Evolutionary conservation across 306 rosid genomes (phyloP).

Genomic region (Sesbania bispinosa): DNA sequence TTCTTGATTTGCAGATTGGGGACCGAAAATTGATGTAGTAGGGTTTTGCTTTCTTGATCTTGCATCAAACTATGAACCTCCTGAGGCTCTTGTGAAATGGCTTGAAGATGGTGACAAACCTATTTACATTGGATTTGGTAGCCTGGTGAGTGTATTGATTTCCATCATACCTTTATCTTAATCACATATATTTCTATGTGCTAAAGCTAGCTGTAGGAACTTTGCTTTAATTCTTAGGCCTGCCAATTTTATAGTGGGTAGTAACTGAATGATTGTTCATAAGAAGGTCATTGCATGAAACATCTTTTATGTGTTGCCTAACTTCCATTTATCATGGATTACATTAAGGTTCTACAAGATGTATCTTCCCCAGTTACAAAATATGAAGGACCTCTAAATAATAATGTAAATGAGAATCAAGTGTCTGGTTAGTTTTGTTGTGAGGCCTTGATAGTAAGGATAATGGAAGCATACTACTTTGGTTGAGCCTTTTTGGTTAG

Average conservation of each 20-base stretch:
- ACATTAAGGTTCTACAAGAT: too few relatives aligned
- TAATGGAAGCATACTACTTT: too few relatives aligned
- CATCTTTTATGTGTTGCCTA: too few relatives aligned
- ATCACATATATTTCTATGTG: conserved; percentile 2
- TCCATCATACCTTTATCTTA: not conserved
- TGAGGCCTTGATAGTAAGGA: too few relatives aligned
- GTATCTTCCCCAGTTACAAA: too few relatives aligned
- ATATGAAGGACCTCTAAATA: too few relatives aligned
- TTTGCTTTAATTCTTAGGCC: not conserved
- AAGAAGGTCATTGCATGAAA: too few relatives aligned
- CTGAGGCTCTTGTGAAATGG: conserved; percentile 76
- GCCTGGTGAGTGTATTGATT: conserved; percentile 66
- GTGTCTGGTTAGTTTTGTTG: not conserved
- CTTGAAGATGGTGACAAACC: conserved; percentile 87
- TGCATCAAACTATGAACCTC: conserved; percentile 94
- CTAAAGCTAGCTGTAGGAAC: not conserved
- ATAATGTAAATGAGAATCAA: not conserved
- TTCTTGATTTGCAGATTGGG: conserved; percentile 87
- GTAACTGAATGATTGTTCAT: not conserved
- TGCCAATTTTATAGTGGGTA: not conserved
- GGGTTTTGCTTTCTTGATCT: conserved; percentile 99
- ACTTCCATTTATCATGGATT: too few relatives aligned
- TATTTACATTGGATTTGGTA: conserved; percentile 93
- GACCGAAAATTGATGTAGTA: conserved; percentile 89
- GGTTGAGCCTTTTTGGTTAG: too few relatives aligned